Evolutionary conservation across 139 green algal genomes (phyloP).

Genomic region (Chlorella sp.): DNA sequence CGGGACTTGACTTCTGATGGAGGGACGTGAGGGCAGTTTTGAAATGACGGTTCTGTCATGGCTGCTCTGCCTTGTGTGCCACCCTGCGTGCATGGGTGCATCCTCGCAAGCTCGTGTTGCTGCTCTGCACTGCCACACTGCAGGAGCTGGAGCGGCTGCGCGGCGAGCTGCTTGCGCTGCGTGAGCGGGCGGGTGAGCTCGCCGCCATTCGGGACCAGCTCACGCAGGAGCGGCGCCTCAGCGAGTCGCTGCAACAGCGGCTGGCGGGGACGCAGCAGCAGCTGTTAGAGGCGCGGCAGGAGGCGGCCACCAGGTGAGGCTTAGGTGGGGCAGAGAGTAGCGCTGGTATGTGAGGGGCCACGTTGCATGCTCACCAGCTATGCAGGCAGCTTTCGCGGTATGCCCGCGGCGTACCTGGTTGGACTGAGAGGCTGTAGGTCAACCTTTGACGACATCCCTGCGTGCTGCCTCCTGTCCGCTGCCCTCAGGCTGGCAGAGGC

Average conservation of each 20-base stretch:
- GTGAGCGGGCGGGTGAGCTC: conserved; percentile 42
- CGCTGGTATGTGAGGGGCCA: neutral
- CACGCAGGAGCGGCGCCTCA: conserved; percentile 24
- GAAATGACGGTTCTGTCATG: neutral
- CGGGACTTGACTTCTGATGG: neutral
- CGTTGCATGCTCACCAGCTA: too few species aligned
- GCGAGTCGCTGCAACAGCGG: conserved; percentile 40
- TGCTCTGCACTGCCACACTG: neutral
- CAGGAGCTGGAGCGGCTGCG: conserved; percentile 48
- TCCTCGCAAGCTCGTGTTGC: neutral
- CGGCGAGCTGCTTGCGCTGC: conserved; percentile 31
- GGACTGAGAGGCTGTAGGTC: neutral
- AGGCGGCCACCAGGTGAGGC: neutral
- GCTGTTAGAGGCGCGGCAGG: conserved; percentile 42
- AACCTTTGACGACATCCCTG: neutral
- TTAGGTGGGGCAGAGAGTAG: neutral
- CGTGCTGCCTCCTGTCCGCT: neutral
- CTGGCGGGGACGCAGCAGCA: conserved; percentile 37
- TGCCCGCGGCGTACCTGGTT: neutral
- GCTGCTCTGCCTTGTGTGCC: neutral
- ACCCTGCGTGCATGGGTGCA: neutral
- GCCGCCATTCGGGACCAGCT: conserved; percentile 36
- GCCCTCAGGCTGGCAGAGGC: conserved; percentile 15
- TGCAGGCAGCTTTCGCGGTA: too few species aligned
- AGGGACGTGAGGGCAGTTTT: neutral